phyloP scores from a whole-genome alignment of 768 basidiomycete species.

The Mycena polygramma region DNA sequence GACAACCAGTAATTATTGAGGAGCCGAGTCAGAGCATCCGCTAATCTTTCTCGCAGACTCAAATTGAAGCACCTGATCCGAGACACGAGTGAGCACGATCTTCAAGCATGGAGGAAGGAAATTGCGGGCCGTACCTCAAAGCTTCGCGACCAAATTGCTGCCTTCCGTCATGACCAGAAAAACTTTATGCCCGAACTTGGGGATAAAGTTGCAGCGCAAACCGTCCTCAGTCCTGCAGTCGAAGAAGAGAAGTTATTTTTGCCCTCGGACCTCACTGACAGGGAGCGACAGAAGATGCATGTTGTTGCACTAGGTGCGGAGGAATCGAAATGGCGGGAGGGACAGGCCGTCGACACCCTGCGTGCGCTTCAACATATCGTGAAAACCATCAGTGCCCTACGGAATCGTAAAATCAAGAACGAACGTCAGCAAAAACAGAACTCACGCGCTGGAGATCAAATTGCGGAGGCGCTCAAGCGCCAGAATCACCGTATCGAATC shows the following conservation, averaged over 20 bases:
- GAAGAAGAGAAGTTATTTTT: background rate
- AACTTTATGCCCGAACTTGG: background rate
- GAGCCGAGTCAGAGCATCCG: too few species aligned
- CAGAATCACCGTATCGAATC: too few species aligned
- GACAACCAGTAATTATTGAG: conserved; percentile 6
- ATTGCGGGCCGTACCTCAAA: background rate
- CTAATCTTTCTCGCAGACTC: too few species aligned
- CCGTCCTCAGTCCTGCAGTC: background rate
- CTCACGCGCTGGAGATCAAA: too few species aligned
- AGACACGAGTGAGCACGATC: background rate
- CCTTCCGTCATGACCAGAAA: conserved; percentile 9
- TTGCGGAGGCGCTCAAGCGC: too few species aligned
- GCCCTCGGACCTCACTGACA: conserved; percentile 3
- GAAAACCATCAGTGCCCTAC: background rate
- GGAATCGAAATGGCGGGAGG: conserved; percentile 8
- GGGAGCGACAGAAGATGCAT: background rate
- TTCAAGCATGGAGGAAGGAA: conserved; percentile 2
- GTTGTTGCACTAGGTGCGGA: background rate
- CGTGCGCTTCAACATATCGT: conserved; percentile 9
- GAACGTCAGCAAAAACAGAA: conserved; percentile 20
- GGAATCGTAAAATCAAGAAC: conserved; percentile 1
- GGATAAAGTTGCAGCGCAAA: conserved; percentile 2
- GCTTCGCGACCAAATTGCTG: background rate
- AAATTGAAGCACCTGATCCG: background rate
- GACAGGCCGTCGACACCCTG: conserved; percentile 10